Evolutionary conservation across 805 yeast genomes (phyloP), one percentile per base, ranked within the genome.

Genomic region (Hanseniaspora nectarophila): DNA sequence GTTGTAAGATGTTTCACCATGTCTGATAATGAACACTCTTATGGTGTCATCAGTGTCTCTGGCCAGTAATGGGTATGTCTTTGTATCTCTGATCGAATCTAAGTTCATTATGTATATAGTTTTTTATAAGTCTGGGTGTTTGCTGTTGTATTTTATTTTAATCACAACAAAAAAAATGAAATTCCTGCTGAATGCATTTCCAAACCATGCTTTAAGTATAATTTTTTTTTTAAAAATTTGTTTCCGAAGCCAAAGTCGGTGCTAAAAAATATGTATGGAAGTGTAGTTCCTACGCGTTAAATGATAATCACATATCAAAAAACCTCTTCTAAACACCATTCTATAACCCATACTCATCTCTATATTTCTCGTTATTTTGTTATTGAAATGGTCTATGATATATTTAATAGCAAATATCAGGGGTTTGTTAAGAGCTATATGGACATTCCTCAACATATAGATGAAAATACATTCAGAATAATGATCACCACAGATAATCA

Each of bases 401-500:
- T 44, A 2, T 32, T 32, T 29, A 21, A 34, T 28, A 37, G 29
- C n/a, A 31, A 21, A 12, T 49, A 43, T 21, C 53, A 42, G 26
- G 47, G 43, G 2, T 26, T 34, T 13, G 29, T 49, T 4, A 43
- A 49, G 18, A 20, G 20, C 10, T 21, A 43, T 23, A 16, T 9
- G 13, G 52, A 48, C n/a, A 40, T 48, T 20, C 52, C 62, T 59
- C 60, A 61, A 9, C 56, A 57, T 32, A 67, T 68, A 7, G 64
- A 59, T 55, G 63, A 61, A 5, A 77, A 85, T 63, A 86, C 95
- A 0, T 77, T 89, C 16, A 70, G 85, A 23, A 76, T 92, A 18
- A 75, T 92, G 31, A 67, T 92, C 31, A 87, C 98, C 2, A 88
- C 97, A 1, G 98, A 92, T 62, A 92, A 92, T 63, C 98, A 92